Evolutionary conservation across 1,139 yeast genomes (phyloP).

Genomic region (Saccharomyces hybrid): DNA sequence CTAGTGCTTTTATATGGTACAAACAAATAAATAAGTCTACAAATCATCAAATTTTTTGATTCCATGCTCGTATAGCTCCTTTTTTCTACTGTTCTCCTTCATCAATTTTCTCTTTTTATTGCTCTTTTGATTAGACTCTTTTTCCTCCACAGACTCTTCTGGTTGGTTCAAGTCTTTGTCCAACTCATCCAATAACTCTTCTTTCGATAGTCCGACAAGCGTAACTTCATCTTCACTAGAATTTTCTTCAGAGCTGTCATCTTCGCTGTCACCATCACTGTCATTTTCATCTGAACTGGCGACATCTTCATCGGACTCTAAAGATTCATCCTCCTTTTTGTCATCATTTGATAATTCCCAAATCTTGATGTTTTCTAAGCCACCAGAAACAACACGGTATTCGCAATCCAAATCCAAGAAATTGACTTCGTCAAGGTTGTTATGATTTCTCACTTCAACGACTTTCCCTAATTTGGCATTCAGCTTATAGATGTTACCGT

Average conservation of each 20-base stretch:
- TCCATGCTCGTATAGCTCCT: conserved; percentile 49
- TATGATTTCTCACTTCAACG: conserved; percentile 61
- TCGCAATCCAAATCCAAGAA: conserved; percentile 71
- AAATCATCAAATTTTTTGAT: conserved; percentile 60
- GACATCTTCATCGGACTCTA: conserved; percentile 18
- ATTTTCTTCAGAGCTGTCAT: conserved; percentile 17
- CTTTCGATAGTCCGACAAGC: conserved; percentile 24
- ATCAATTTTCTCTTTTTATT: conserved; percentile 28
- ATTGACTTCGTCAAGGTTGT: conserved; percentile 55
- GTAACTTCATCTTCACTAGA: conserved; percentile 16
- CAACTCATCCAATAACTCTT: conserved; percentile 27
- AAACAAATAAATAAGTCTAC: conserved; percentile 22
- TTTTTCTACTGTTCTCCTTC: conserved; percentile 24
- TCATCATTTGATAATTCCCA: conserved; percentile 46
- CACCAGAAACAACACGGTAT: conserved; percentile 71
- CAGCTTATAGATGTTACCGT: conserved; percentile 67
- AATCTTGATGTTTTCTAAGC: conserved; percentile 70
- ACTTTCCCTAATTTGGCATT: conserved; percentile 59
- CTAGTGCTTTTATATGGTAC: background rate
- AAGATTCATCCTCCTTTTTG: conserved; percentile 23
- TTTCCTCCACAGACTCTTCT: conserved; percentile 19
- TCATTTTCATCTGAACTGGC: conserved; percentile 16
- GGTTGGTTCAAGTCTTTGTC: conserved; percentile 25
- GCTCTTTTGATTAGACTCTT: conserved; percentile 14
- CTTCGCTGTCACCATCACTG: conserved; percentile 8